A percentile compares a stretch with the other conserved stretches of the same genome.
Evolutionary conservation across 306 rosid species (phyloP).

Genomic region (Cicer bijugum): DNA sequence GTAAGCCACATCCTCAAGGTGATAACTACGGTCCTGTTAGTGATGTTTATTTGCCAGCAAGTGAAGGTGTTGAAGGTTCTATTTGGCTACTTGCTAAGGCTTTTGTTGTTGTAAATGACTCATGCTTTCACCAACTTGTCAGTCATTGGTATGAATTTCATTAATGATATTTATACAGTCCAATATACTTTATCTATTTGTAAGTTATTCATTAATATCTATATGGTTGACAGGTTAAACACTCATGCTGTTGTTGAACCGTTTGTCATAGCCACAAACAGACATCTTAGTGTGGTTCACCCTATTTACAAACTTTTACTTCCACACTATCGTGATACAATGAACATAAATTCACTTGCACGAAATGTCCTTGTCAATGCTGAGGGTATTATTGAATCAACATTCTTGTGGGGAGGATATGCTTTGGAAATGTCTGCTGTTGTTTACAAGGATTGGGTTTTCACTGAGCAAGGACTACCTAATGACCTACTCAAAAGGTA

Average conservation of each 20-base stretch:
- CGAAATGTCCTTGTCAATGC: constrained; percentile 50
- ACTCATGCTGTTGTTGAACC: constrained; percentile 89
- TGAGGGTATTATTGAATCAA: constrained; percentile 49
- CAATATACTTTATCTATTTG: neutral
- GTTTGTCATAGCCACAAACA: constrained; percentile 54
- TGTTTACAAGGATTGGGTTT: constrained; percentile 48
- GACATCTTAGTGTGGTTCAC: constrained; percentile 52
- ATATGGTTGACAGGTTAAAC: constrained; percentile 57
- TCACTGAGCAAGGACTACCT: constrained; percentile 50
- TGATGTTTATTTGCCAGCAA: constrained; percentile 59
- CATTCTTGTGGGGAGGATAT: constrained; percentile 48
- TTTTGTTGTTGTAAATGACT: constrained; percentile 70
- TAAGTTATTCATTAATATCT: neutral
- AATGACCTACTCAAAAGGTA: constrained; percentile 53
- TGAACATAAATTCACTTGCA: constrained; percentile 52
- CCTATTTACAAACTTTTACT: constrained; percentile 48
- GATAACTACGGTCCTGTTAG: constrained; percentile 60
- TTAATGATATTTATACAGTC: neutral
- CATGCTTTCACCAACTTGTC: constrained; percentile 72
- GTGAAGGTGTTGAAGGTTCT: constrained; percentile 57
- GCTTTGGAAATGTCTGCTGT: constrained; percentile 51
- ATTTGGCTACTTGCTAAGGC: constrained; percentile 81
- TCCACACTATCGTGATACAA: constrained; percentile 55
- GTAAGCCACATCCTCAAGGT: constrained; percentile 61
- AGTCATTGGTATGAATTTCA: constrained; percentile 62